Conservation (phyloP, 2,329 filamentous ascomycete genomes). For the Penicillium sp. region DNA sequence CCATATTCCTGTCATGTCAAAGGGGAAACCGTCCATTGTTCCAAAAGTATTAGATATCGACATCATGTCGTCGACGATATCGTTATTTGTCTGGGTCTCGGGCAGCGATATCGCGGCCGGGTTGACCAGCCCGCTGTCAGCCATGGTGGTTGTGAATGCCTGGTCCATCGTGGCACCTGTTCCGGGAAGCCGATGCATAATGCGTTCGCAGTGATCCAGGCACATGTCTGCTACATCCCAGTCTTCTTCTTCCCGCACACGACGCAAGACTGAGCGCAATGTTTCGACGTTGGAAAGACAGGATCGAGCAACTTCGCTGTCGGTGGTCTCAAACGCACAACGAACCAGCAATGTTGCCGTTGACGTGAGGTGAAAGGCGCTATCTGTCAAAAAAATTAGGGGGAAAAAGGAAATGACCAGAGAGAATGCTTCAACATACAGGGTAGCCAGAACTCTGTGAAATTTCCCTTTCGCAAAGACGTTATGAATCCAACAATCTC, state of each 20-base stretch:
- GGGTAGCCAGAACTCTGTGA: constrained; percentile 54
- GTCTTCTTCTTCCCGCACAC: constrained; percentile 49
- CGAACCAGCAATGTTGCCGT: constrained; percentile 54
- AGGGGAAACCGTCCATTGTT: constrained; percentile 47
- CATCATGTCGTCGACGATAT: constrained; percentile 49
- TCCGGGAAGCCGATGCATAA: constrained; percentile 42
- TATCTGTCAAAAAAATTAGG: constrained; percentile 34
- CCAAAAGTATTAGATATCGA: constrained; percentile 46
- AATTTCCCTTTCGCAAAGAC: constrained; percentile 47
- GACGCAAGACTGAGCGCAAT: constrained; percentile 48
- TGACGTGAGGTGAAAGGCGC: constrained; percentile 54
- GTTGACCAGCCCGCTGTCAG: constrained; percentile 35
- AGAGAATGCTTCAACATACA: constrained; percentile 31
- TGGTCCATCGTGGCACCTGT: constrained; percentile 21
- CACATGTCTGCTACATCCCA: constrained; percentile 58
- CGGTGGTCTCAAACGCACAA: constrained; percentile 52
- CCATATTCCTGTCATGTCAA: constrained; percentile 49
- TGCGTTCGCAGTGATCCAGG: constrained; percentile 49
- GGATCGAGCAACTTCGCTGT: constrained; percentile 45
- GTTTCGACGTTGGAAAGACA: constrained; percentile 50
- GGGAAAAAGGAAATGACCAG: background rate
- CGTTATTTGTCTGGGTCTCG: constrained; percentile 45
- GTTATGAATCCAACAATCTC: constrained; percentile 52
- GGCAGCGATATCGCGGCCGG: constrained; percentile 42
- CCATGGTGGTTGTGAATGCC: constrained; percentile 17